Conservation (phyloP, 179 eudicot genomes). For the Silene coronaria region DNA sequence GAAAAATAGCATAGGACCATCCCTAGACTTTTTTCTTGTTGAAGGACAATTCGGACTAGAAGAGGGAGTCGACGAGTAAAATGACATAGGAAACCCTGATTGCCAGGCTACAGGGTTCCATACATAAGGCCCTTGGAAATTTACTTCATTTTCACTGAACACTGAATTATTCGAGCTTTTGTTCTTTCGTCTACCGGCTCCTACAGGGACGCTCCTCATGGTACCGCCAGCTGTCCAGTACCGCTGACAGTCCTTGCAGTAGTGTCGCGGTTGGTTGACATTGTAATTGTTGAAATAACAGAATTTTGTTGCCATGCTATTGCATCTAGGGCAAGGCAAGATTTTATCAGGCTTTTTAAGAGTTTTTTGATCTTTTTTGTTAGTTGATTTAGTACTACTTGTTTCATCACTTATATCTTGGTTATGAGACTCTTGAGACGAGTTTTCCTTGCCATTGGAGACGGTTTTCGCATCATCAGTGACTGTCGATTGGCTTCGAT, state of each 20-base stretch:
- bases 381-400: constrained; percentile 33
- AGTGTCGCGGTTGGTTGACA: constrained; percentile 56
- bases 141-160: constrained; percentile 7
- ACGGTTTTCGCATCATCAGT: constrained; percentile 28
- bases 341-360: constrained; percentile 38
- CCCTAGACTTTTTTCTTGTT: constrained; percentile 54
- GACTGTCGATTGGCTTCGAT: constrained; percentile 18
- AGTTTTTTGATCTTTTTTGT: constrained; percentile 47
- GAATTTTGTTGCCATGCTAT: constrained; percentile 9
- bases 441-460: constrained; percentile 20
- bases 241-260: constrained; percentile 58
- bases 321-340: constrained; percentile 6
- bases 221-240: constrained; percentile 24
- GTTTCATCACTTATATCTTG: constrained; percentile 28
- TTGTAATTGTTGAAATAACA: constrained; percentile 33
- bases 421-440: constrained; percentile 17
- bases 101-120: constrained; percentile 21
- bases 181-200: constrained; percentile 54
- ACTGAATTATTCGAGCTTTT: constrained; percentile 22
- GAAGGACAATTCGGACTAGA: constrained; percentile 9
- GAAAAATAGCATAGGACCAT: constrained; percentile 14
- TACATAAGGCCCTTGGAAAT: constrained; percentile 25
- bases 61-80: neutral
- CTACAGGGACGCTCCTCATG: constrained; percentile 52
- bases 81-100: constrained; percentile 16